Evolutionary conservation across 192 early-diverging fungal species (phyloP), one percentile per base, ranked within the genome.

Genomic region (Linnemannia elongata): DNA sequence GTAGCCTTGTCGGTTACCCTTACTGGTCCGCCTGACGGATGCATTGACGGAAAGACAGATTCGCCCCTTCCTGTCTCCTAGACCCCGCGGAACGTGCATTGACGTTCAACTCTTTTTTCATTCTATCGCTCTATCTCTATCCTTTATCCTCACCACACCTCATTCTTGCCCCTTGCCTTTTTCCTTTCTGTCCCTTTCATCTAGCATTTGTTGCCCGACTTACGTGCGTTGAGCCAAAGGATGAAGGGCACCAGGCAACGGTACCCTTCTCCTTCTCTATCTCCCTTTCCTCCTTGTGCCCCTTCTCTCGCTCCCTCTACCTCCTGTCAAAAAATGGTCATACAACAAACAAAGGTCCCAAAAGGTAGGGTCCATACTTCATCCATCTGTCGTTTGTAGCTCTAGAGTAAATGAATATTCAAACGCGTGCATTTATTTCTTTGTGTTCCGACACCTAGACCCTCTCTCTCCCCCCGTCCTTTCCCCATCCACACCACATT

Each of bases 391-490:
- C 44, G 44, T 1, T 45, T 13, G 44, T 42, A 68, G 24, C 27
- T 36, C n/a, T 69, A n/a, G n/a, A 42, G 38, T 18, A 42, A 42
- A 72, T 27, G 60, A 63, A 68, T 68, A 38, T 13, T 63, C 49
- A 52, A 52, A 18, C 49, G 47, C 47, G 49, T 52, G 49, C 49
- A 5, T 52, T 52, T 22, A 20, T 52, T 69, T 33, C 38, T 69
- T 78, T 69, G 66, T 47, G 41, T 47, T 69, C 27, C 18, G 41
- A 41, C 41, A 78, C 76, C 24, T 42, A 36, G 38, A 52, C 42
- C n/a, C 8, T 42, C 33, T 9, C 52, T 35, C 5, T 27, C n/a
- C 38, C 73, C 45, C 44, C n/a, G 70, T 41, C 24, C 42, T 41
- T 6, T 24, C n/a, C 72, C 3, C 47, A 52, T 49, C 6, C 74